Conservation (phyloP, 306 rosid genomes). For the Vigna hirtella region DNA sequence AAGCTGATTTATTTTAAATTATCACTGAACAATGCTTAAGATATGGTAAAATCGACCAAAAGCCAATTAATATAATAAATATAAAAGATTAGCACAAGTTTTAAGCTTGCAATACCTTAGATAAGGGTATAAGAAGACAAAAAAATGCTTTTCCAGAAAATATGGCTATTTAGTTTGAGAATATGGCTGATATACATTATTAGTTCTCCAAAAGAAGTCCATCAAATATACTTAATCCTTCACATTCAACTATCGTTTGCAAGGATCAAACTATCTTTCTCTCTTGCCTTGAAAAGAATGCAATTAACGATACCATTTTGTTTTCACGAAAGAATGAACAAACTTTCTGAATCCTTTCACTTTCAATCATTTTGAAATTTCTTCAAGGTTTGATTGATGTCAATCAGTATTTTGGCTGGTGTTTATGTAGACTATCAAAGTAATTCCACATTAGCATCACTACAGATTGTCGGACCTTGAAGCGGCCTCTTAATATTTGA, state of each 20-base stretch:
- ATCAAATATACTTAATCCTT: conserved; percentile 3
- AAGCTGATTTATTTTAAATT: conserved; percentile 35
- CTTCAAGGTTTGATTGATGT: neutral
- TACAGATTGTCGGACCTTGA: neutral
- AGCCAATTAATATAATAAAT: neutral
- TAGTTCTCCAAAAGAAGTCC: conserved; percentile 6
- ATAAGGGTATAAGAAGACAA: conserved; percentile 18
- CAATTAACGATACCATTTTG: neutral
- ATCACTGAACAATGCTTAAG: conserved; percentile 22
- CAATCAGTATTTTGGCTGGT: neutral
- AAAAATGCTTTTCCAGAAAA: conserved; percentile 10
- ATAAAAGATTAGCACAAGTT: neutral
- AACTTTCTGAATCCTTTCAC: neutral
- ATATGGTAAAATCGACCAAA: neutral
- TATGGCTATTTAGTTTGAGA: conserved; percentile 1
- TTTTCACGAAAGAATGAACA: neutral
- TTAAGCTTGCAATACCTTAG: conserved; percentile 20
- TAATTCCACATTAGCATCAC: neutral
- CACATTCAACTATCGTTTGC: conserved; percentile 17
- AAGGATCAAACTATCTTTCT: conserved; percentile 10
- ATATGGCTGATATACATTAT: conserved; percentile 24
- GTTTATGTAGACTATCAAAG: neutral
- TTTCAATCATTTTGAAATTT: neutral
- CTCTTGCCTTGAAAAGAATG: conserved; percentile 1
- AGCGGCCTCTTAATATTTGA: neutral